These are phyloP conservation scores for Cystofilobasidium capitatum DNA, from an alignment of 768 basidiomycete genomes.

Conservation along the genomic window DNA sequence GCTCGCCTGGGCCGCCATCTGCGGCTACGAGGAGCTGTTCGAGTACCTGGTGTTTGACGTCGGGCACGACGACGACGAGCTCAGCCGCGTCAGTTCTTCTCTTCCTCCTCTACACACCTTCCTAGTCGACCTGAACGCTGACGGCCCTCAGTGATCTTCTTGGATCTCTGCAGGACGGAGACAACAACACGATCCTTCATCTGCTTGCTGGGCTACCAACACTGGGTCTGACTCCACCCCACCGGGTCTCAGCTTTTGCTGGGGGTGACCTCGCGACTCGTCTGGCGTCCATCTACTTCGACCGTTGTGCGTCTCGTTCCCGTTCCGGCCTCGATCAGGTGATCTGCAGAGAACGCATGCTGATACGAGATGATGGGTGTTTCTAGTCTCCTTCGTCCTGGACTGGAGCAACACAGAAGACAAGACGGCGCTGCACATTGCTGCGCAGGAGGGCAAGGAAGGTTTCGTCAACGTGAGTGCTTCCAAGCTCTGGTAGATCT, in stretches of 20 bases:
- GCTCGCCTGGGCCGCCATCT: slow-evolving; percentile 79
- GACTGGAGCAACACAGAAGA: slow-evolving; percentile 90
- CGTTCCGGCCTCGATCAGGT: not conserved
- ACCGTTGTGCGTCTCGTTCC: slow-evolving; percentile 47
- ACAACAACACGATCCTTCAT: slow-evolving; percentile 87
- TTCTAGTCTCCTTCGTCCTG: slow-evolving; percentile 56
- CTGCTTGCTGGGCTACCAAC: slow-evolving; percentile 76
- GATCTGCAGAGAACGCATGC: too few relatives aligned
- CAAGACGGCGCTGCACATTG: slow-evolving; percentile 81
- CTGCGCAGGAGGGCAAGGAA: slow-evolving; percentile 78
- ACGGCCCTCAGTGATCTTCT: slow-evolving; percentile 87
- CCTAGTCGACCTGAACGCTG: slow-evolving; percentile 74
- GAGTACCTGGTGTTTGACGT: slow-evolving; percentile 67
- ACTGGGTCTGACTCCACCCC: slow-evolving; percentile 44
- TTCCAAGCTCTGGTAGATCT: not conserved
- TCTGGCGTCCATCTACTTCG: slow-evolving; percentile 78
- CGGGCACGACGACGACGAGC: slow-evolving; percentile 87
- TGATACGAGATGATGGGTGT: too few relatives aligned
- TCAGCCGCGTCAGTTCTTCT: slow-evolving; percentile 59
- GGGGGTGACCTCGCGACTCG: slow-evolving; percentile 52
- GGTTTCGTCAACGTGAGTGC: slow-evolving; percentile 68
- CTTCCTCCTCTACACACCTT: not conserved
- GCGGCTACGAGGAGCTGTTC: slow-evolving; percentile 84
- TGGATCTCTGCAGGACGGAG: slow-evolving; percentile 64
- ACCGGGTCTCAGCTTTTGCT: slow-evolving; percentile 36